Base-by-base conservation (phyloP, 805 yeast species). In the Yamadazyma ubonensis region DNA sequence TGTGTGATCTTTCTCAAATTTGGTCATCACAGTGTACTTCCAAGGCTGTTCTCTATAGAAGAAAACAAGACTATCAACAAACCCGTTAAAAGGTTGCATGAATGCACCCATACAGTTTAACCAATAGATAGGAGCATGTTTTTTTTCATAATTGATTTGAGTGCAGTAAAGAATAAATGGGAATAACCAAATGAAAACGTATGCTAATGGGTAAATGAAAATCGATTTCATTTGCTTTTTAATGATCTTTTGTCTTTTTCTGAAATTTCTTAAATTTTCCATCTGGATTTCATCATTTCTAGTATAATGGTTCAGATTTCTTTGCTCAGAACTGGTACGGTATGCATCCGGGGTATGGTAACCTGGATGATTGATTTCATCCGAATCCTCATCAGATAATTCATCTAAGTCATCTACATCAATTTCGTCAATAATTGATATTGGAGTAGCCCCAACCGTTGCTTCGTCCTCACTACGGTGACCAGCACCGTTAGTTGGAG, bases 141-240 rank as follows among this genome's bases (percentile, higher is more conserved):
- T 31, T 15, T 71, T 56, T 41, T 75, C 79, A 49, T 71, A 65
- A 27, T 68, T 65, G 49, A 73, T 66, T 52, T 76, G 79, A 7
- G 86, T 70, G 41, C 79, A 69, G 51, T 83, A 85, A 25, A 78
- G 68, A 4, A 82, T 73, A 44, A 86, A 75, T 2, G 96, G 96
- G 48, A 85, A 81, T 15, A 83, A 54, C 97, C 97, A 89, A 33
- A 88, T 61, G 19, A 84, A 69, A 42, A 87, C 70, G 59, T 87
- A 89, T 2, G 95, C 83, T 29, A 83, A 64, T 3, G 97, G 97
- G 56, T 89, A 89, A 33, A 89, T 71, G 59, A 89, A 87, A 34
- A 89, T 82, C 22, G 83, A 72, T 52, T 80, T 80, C 75, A 86
- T 79, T 62, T 89, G 96, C 41, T 80, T 79, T 55, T 83, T 79